Conservation (phyloP, 2,329 filamentous ascomycete genomes). For the Sphaerulina vaccinii region DNA sequence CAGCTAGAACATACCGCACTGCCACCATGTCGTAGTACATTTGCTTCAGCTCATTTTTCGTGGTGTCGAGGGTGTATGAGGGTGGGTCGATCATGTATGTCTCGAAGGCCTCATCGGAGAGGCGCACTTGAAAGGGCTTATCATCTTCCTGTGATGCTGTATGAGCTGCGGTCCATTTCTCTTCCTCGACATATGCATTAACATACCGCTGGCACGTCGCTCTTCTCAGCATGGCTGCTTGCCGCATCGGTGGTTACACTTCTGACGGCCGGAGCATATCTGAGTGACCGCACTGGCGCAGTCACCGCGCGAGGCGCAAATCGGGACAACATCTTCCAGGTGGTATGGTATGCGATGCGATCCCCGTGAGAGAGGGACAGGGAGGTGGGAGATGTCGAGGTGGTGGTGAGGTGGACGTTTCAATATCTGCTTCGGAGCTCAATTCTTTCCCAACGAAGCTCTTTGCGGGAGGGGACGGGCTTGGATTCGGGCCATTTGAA, state of each 20-base stretch:
- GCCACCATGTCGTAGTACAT: conserved; percentile 99
- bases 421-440: conserved; percentile 10
- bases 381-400: conserved; percentile 6
- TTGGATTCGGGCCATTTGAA: neutral
- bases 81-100: conserved; percentile 98
- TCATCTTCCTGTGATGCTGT: conserved; percentile 72
- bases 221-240: conserved; percentile 82
- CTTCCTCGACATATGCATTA: neutral
- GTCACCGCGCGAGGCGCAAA: conserved; percentile 39
- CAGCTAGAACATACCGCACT: conserved; percentile 66
- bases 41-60: conserved; percentile 97
- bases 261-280: conserved; percentile 52
- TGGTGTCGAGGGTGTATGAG: conserved; percentile 85
- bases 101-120: conserved; percentile 99
- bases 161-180: conserved; percentile 5
- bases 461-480: neutral
- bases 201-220: conserved; percentile 64
- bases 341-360: conserved; percentile 11
- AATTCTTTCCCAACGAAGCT: neutral
- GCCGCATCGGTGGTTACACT: conserved; percentile 94
- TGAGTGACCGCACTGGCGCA: conserved; percentile 33
- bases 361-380: neutral
- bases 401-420: neutral
- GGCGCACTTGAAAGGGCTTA: conserved; percentile 84
- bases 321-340: conserved; percentile 37